Conservation (phyloP, 2,329 filamentous ascomycete species). For the Colletotrichum orchidophilum region DNA sequence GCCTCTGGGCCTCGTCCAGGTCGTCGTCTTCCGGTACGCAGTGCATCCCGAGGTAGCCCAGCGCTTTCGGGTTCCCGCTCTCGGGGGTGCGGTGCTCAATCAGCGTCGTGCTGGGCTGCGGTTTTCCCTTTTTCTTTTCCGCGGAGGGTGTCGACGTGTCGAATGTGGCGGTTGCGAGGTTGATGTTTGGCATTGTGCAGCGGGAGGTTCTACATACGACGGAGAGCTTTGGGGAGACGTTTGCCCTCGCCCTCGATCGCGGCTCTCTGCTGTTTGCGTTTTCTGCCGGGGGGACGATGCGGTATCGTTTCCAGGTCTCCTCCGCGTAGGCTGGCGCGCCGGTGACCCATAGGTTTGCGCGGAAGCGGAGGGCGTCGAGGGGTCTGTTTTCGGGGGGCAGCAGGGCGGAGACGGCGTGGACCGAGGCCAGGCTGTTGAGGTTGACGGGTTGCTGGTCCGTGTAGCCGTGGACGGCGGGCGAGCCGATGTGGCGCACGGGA, state of each 20-base stretch:
- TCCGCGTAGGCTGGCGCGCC: conserved; percentile 33
- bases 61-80: conserved; percentile 38
- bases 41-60: conserved; percentile 43
- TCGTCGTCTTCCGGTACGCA: conserved; percentile 40
- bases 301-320: conserved; percentile 34
- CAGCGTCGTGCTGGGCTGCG: conserved; percentile 41
- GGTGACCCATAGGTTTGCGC: conserved; percentile 35
- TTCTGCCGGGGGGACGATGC: conserved; percentile 1
- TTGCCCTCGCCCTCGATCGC: no score
- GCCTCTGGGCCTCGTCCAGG: conserved; percentile 20
- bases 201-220: conserved; percentile 35
- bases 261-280: background rate
- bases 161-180: conserved; percentile 20
- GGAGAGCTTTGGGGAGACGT: conserved; percentile 26
- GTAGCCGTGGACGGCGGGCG: conserved; percentile 35
- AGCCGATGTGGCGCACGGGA: conserved; percentile 33
- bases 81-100: conserved; percentile 38
- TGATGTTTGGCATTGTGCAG: conserved; percentile 36
- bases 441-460: conserved; percentile 36
- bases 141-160: conserved; percentile 3
- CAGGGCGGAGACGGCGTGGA: conserved; percentile 33
- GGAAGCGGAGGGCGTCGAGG: conserved; percentile 35
- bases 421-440: conserved; percentile 35
- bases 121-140: conserved; percentile 35
- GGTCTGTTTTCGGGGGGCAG: conserved; percentile 32